These are phyloP conservation scores for Dissophora ornata DNA, from an alignment of 192 early-diverging fungal genomes.

Conservation along the genomic window DNA sequence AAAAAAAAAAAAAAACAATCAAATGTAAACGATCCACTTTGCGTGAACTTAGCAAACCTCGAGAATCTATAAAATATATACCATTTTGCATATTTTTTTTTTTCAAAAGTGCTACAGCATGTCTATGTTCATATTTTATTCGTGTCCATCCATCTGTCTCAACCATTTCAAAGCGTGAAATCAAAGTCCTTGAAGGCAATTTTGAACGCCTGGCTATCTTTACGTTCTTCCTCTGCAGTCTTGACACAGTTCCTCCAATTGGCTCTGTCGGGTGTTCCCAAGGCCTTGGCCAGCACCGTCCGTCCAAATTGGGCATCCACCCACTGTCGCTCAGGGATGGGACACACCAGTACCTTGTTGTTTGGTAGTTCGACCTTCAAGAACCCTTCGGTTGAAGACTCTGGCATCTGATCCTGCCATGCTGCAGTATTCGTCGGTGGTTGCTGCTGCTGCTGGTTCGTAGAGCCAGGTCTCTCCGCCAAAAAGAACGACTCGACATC, in stretches of 20 bases:
- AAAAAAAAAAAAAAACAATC: background rate
- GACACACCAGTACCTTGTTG: constrained; percentile 57
- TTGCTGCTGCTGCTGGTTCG: constrained; percentile 1
- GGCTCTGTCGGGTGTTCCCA: constrained; percentile 75
- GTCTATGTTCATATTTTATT: too few relatives aligned
- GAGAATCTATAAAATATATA: background rate
- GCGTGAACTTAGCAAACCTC: background rate
- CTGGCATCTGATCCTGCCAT: constrained; percentile 17
- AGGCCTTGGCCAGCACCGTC: constrained; percentile 70
- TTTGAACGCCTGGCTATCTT: constrained; percentile 55
- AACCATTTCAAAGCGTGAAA: constrained; percentile 55
- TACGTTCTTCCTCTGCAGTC: constrained; percentile 70
- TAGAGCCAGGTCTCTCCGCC: background rate
- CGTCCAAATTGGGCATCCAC: constrained; percentile 88
- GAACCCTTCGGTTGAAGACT: constrained; percentile 24
- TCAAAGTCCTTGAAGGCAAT: constrained; percentile 57
- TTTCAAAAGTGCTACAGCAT: background rate
- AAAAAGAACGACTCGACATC: constrained; percentile 21
- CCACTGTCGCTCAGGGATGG: constrained; percentile 50
- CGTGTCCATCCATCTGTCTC: too few relatives aligned
- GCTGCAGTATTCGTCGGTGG: background rate
- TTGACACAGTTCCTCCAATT: constrained; percentile 86
- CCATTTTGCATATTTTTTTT: background rate
- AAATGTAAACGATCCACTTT: background rate
- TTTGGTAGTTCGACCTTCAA: constrained; percentile 71